Conservation (phyloP, 2,329 filamentous ascomycete species). For the Xylariomycetidae sp. region DNA sequence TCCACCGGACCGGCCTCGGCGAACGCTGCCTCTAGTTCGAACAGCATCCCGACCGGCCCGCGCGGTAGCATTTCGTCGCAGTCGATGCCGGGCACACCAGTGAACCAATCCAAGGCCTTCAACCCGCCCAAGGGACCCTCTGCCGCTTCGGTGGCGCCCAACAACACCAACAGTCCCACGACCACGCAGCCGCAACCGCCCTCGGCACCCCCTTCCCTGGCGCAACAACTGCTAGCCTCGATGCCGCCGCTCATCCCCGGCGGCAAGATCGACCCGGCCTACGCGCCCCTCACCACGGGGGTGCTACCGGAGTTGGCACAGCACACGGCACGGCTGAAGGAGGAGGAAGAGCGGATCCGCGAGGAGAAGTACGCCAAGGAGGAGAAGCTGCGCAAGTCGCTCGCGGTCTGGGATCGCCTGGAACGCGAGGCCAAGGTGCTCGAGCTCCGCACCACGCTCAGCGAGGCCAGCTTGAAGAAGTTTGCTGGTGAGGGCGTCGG, state of each 20-base stretch:
- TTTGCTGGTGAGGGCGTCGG: constrained; percentile 50
- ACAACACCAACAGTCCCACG: too few species aligned
- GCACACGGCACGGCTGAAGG: constrained; percentile 47
- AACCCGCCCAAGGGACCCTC: constrained; percentile 53
- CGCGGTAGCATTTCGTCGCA: constrained; percentile 23
- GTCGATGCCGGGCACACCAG: constrained; percentile 33
- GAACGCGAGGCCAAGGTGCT: constrained; percentile 48
- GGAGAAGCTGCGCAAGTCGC: constrained; percentile 46
- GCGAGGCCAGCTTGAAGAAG: constrained; percentile 50
- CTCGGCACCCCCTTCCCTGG: too few species aligned
- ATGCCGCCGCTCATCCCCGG: constrained; percentile 48
- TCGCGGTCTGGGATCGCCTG: constrained; percentile 48
- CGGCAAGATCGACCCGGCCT: constrained; percentile 46
- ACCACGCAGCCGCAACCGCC: too few species aligned
- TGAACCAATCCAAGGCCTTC: constrained; percentile 38
- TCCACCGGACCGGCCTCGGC: constrained; percentile 29
- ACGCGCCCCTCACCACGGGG: constrained; percentile 38
- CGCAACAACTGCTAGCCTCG: constrained; percentile 45
- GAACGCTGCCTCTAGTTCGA: constrained; percentile 29
- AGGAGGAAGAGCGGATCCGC: constrained; percentile 52
- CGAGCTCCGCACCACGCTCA: constrained; percentile 50
- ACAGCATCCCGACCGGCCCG: constrained; percentile 24
- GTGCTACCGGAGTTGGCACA: constrained; percentile 48
- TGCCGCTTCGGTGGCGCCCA: constrained; percentile 26
- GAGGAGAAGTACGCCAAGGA: constrained; percentile 48